Evolutionary conservation across 1,284 basidiomycete genomes (phyloP), one percentile per base, ranked within the genome.

Genomic region (Boletus semigastroideus): DNA sequence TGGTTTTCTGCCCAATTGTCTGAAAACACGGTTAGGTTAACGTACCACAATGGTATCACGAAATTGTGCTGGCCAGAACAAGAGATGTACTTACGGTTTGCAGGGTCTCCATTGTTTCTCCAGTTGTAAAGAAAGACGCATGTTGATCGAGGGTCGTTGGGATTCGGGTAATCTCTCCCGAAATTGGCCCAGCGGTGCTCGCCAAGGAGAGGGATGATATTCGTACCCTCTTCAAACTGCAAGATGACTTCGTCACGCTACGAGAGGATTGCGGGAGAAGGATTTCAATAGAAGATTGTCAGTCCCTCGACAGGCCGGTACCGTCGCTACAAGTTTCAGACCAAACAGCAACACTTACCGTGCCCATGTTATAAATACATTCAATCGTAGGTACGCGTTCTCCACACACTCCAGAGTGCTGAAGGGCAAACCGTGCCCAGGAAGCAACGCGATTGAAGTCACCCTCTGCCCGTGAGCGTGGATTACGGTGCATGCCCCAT

Each of bases 191-290:
- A 67, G 2, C 51, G 53, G 22, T 70, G 66, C 42, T 65, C 50
- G 2, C 66, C 66, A 4, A 70, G 64, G 16, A 67, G 56, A 4
- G 67, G 64, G 7, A 65, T 48, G 6, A 69, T 53, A 39, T 61
- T 30, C 0, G 67, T 69, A 16, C 49, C 56, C 5, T 48, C 37
- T 46, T 46, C 46, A n/a, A 67, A 63, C 17, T 70, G 67, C 14
- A 70, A 46, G 33, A 67, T 69, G 3, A 69, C 44, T 37, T 67
- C 68, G 30, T 61, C 52, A 7, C 64, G 69, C 66, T 70, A 39
- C 17, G n/a, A 39, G 20, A 17, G 12, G 5, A 12, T 25, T 9
- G 4, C 17, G 28, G 2, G 1, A 42, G 5, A 22, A 10, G 25
- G 4, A 27, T 27, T 37, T 14, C 25, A 20, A 44, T 13, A 9